These are phyloP conservation scores for Circinella umbellata DNA, from an alignment of 371 early-diverging fungal genomes.

Conservation along the genomic window DNA sequence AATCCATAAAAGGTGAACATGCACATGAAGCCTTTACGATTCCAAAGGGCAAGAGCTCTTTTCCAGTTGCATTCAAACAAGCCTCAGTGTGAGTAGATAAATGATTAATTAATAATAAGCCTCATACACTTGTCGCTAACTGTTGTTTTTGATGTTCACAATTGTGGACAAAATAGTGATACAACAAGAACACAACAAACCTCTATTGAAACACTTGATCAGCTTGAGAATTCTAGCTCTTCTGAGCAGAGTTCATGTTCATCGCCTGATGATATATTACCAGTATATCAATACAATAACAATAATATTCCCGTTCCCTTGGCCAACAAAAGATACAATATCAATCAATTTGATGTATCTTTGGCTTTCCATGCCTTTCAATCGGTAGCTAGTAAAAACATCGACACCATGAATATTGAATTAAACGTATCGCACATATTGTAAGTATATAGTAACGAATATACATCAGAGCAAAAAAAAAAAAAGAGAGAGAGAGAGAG, in stretches of 20 bases:
- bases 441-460: no score
- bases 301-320: background rate
- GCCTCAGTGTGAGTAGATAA: background rate
- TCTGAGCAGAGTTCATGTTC: background rate
- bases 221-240: background rate
- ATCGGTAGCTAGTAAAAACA: no score
- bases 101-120: conserved; percentile 15
- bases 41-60: background rate
- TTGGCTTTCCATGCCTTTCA: conserved; percentile 1
- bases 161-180: background rate
- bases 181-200: background rate
- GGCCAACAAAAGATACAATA: background rate
- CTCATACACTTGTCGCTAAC: background rate
- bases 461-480: no score
- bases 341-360: background rate
- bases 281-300: background rate
- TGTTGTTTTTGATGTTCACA: background rate
- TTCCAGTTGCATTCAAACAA: background rate
- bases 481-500: no score
- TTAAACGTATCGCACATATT: background rate
- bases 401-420: no score
- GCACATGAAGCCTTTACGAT: no score
- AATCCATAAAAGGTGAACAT: no score
- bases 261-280: no score
- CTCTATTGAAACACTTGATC: background rate